Evolutionary conservation across 1,139 yeast genomes (phyloP), one percentile per base, ranked within the genome.

Genomic region (Casaregolazyma suthepensis): DNA sequence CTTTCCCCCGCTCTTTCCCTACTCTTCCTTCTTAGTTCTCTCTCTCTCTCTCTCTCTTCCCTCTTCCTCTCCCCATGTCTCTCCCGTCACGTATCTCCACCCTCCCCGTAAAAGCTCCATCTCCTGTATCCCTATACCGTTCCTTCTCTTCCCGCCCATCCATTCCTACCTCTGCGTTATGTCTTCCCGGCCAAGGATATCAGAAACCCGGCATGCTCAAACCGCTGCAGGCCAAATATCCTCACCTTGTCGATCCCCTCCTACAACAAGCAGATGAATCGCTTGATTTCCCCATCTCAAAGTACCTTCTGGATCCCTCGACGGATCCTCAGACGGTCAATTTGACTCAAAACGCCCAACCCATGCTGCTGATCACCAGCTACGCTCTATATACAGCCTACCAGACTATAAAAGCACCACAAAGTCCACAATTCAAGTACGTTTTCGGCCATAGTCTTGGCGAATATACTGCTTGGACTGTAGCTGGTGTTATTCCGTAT

Each of bases 361-460:
- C 87, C 0, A 80, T 85, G 37, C 78, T 82, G 18, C 66, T 82
- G 44, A 71, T 80, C 2, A 69, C 81, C 6, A 74, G 82, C 2
- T 72, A 70, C 55, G 67, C 77, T 7, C 67, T 75, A 15, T 63
- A 67, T 56, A 63, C 70, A 50, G 59, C 66, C 45, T 56, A 63
- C 5, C 63, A 61, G 52, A 68, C 64, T 22, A 35, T 49, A n/a
- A 48, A 67, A 10, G 53, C 50, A 15, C 10, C 42, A 31, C 31
- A 37, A 35, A 43, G 38, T 42, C 17, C 38, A 13, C 48, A 23
- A 26, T 47, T 50, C 20, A 35, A 42, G 29, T 66, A 65, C 54
- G 56, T 76, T 1, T 58, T 80, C 58, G 87, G 87, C 46, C 87
- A 83, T 63, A 82, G 87, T 1, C 69, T 82, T 13, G 87, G 87